Base-by-base conservation (phyloP, 352 stramenopile species). In the Globisporangium camurandrum region DNA sequence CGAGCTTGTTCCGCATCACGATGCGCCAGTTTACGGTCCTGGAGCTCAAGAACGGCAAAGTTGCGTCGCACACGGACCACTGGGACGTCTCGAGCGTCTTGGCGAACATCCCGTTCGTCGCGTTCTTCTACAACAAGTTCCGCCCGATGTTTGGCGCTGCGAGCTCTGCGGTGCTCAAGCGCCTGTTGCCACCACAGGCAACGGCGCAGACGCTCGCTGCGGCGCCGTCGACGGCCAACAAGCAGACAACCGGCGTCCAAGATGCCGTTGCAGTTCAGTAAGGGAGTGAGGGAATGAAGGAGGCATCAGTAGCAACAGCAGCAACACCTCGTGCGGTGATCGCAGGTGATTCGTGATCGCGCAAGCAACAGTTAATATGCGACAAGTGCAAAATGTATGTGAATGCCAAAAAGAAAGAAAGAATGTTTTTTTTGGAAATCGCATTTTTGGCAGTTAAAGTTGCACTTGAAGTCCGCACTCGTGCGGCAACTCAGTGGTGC, bases 41-140 rank as follows among this genome's bases (percentile, higher is more conserved):
- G 14, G 78, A 93, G 66, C 76, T 93, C 41, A 80, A 86, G 59
- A 85, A 88, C 49, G 72, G 72, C 51, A 80, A 82, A 51, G 77
- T 93, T 51, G 71, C 76, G 17, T 78, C 64, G 30, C 81, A 93
- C 65, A 93, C 81, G 58, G 81, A 93, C 59, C 81, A 93, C 60
- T 93, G 66, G 51, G 79, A 90, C 56, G 84, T 93, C 27, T 86
- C 84, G 56, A 88, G 78, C 51, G 81, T 93, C 54, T 54, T 93
- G 34, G 59, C 74, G 26, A 90, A 88, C 61, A 62, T 93, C 19
- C 81, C 81, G 36, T 71, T 93, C 36, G 61, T 88, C 5, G 62
- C 76, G 44, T 93, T 85, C 60, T 76, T 90, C 49, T 93, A 93
- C 70, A 62, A 64, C 46, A 76, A 89, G 52, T 83, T 88, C 56